Percentiles rank a stretch among this genome's conserved stretches.
phyloP scores from a whole-genome alignment of 139 green algal genomes.

The Haematococcus lacustris region DNA sequence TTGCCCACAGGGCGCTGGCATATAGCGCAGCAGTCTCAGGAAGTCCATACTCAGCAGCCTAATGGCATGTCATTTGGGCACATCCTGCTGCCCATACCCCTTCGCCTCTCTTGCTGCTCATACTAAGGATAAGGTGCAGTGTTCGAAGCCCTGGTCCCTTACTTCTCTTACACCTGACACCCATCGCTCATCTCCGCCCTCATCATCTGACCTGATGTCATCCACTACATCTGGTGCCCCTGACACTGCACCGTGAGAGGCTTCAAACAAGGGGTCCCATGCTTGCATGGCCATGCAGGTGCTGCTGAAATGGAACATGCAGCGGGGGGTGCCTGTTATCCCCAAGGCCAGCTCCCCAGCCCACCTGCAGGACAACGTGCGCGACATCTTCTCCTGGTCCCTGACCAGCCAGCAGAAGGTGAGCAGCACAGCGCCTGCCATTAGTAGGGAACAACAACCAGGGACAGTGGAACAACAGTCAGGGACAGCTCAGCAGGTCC shows the following conservation, averaged over 20 bases:
- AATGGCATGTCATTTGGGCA: not conserved
- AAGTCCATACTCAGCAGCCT: no score
- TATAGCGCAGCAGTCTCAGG: no score
- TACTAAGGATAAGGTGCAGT: no score
- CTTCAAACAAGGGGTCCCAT: not conserved
- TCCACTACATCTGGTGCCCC: not conserved
- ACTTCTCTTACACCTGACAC: not conserved
- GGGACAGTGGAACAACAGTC: not conserved
- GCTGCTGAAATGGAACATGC: slow-evolving; percentile 75
- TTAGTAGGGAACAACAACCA: not conserved
- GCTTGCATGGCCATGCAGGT: slow-evolving; percentile 45
- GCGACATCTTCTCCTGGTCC: slow-evolving; percentile 6
- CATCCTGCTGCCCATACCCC: not conserved
- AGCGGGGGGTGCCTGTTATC: slow-evolving; percentile 73
- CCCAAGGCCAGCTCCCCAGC: slow-evolving; percentile 29
- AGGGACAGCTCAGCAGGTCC: not conserved
- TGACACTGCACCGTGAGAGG: not conserved
- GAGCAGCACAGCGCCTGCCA: not conserved
- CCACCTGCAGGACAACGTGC: slow-evolving; percentile 14
- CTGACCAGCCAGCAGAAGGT: slow-evolving; percentile 17
- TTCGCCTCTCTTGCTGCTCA: no score
- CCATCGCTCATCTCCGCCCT: not conserved
- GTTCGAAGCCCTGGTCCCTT: not conserved
- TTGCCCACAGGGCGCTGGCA: no score
- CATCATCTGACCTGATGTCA: not conserved